A percentile compares a stretch with the other conserved stretches of the same genome.
Conservation (phyloP, 176 grass and related monocot species). For the Canna indica region DNA sequence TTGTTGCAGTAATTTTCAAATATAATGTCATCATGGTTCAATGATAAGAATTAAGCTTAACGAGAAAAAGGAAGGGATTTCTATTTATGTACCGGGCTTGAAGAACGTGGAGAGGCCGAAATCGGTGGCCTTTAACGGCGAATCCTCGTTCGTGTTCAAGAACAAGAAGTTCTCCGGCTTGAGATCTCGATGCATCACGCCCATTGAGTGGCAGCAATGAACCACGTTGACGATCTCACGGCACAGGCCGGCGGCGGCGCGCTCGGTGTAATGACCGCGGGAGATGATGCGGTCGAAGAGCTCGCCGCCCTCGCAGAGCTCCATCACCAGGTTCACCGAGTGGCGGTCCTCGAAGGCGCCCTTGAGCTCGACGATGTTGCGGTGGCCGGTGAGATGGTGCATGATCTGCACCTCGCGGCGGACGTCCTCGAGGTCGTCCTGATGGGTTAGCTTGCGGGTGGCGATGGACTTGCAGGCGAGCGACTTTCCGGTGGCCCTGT, state of each 20-base stretch:
- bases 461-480: constrained; percentile 15
- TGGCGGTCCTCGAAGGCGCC: constrained; percentile 5
- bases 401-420: constrained; percentile 19
- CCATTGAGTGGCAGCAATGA: constrained; percentile 14
- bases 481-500: background rate
- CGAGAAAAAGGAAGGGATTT: background rate
- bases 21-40: too few relatives aligned
- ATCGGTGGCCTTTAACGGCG: constrained; percentile 16
- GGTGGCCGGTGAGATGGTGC: constrained; percentile 16
- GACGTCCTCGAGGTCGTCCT: constrained; percentile 9
- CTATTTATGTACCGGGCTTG: background rate
- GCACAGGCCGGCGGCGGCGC: constrained; percentile 2
- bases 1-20: too few relatives aligned
- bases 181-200: constrained; percentile 14
- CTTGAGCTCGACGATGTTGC: constrained; percentile 18
- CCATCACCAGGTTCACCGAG: constrained; percentile 31
- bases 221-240: constrained; percentile 13
- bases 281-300: constrained; percentile 46
- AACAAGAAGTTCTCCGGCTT: constrained; percentile 19
- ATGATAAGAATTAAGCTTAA: too few relatives aligned
- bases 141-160: constrained; percentile 2
- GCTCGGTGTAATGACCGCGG: constrained; percentile 6
- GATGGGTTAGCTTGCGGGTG: constrained; percentile 1
- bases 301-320: constrained; percentile 83
- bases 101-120: constrained; percentile 18